A percentile compares a stretch with the other conserved stretches of the same genome.
Conservation (phyloP, 805 yeast genomes). For the Metschnikowia colocasiae region DNA sequence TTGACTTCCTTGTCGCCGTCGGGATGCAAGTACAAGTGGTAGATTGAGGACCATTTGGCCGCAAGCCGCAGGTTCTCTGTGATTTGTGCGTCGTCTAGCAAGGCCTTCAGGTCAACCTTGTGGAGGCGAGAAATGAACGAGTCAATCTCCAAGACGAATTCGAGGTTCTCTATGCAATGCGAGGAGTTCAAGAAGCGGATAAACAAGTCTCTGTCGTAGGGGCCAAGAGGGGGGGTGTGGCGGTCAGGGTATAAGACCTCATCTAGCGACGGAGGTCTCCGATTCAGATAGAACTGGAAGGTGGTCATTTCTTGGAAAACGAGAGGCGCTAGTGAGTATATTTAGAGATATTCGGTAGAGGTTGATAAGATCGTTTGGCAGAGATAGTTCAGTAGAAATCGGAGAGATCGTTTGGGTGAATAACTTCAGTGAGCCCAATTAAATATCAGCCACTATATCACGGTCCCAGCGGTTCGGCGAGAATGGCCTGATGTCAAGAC, state of each 20-base stretch:
- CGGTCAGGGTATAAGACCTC: slow-evolving; percentile 15
- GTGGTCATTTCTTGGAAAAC: too few relatives aligned
- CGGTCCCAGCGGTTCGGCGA: too few relatives aligned
- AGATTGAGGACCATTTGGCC: slow-evolving; percentile 27
- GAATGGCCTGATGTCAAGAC: too few relatives aligned
- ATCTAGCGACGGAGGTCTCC: slow-evolving; percentile 20
- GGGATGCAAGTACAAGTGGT: slow-evolving; percentile 24
- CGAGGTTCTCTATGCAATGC: slow-evolving; percentile 39
- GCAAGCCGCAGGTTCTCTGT: slow-evolving; percentile 8
- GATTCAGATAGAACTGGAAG: slow-evolving; percentile 12
- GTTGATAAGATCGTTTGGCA: too few relatives aligned
- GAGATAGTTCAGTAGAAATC: too few relatives aligned
- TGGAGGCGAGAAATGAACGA: slow-evolving; percentile 9
- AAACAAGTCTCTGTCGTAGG: slow-evolving; percentile 22
- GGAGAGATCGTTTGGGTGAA: too few relatives aligned
- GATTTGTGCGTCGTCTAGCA: slow-evolving; percentile 11
- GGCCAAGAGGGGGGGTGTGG: slow-evolving; percentile 12
- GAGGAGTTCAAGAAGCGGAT: slow-evolving; percentile 23
- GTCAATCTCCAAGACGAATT: slow-evolving; percentile 28
- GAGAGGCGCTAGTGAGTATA: too few relatives aligned
- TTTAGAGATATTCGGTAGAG: too few relatives aligned
- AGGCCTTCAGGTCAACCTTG: slow-evolving; percentile 10
- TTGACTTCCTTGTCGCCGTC: slow-evolving; percentile 34
- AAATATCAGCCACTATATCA: too few relatives aligned
- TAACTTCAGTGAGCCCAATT: too few relatives aligned